phyloP scores from a whole-genome alignment of 176 grass and related monocot species.

The Carex pumila region DNA sequence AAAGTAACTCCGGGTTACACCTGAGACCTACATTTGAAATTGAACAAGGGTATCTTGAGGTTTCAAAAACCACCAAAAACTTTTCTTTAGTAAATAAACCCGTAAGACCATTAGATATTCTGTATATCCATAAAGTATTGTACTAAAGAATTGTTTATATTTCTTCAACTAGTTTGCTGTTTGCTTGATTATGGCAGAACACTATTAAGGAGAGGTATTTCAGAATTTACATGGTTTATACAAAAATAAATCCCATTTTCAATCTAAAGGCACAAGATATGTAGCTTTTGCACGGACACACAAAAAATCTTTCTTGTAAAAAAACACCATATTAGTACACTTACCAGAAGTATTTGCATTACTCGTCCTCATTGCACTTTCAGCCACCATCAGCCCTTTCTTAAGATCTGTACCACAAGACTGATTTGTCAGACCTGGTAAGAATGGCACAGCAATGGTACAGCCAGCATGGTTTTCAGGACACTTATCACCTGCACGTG shows the following conservation, averaged over 20 bases:
- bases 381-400: slow-evolving; percentile 9
- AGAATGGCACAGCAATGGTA: slow-evolving; percentile 27
- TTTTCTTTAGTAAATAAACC: background rate
- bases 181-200: background rate
- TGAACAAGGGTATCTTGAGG: background rate
- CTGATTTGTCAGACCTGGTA: slow-evolving; percentile 18
- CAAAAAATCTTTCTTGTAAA: background rate
- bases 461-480: slow-evolving; percentile 32
- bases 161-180: background rate
- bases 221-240: background rate
- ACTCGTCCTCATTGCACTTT: slow-evolving; percentile 42
- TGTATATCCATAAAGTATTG: background rate
- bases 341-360: slow-evolving; percentile 24
- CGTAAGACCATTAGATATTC: background rate
- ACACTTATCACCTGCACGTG: slow-evolving; percentile 54
- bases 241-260: background rate
- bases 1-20: background rate
- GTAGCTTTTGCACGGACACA: background rate
- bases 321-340: background rate
- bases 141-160: background rate
- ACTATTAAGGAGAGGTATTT: background rate
- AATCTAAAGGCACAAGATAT: background rate
- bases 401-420: background rate
- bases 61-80: background rate
- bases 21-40: background rate